Evolutionary conservation across 2,329 filamentous ascomycete genomes (phyloP).

Genomic region (Cladophialophora immunda): DNA sequence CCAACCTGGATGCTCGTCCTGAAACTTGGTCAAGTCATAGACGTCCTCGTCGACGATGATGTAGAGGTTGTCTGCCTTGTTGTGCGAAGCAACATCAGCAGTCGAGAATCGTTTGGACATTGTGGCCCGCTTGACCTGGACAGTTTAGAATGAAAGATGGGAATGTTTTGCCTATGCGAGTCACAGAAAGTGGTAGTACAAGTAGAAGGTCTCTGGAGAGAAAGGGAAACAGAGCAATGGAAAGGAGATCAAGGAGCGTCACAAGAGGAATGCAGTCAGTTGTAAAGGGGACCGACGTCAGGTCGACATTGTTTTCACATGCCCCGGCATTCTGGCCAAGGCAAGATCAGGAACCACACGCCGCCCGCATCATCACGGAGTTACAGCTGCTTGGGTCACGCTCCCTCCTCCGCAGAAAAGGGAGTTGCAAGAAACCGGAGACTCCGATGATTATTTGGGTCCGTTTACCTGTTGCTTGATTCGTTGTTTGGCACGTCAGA

Average conservation of each 20-base stretch:
- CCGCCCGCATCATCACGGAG: neutral
- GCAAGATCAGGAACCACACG: neutral
- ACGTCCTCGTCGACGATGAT: constrained; percentile 94
- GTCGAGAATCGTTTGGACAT: constrained; percentile 91
- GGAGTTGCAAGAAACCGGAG: constrained; percentile 19
- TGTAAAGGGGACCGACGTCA: neutral
- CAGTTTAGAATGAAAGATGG: constrained; percentile 6
- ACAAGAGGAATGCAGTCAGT: neutral
- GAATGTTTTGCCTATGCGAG: neutral
- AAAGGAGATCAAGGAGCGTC: constrained; percentile 1
- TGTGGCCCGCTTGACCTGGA: constrained; percentile 41
- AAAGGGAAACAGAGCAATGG: neutral
- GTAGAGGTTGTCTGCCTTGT: constrained; percentile 84
- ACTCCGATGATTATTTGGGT: constrained; percentile 20
- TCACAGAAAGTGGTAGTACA: constrained; percentile 2
- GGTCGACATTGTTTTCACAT: constrained; percentile 20
- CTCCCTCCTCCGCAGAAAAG: constrained; percentile 19
- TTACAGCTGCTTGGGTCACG: constrained; percentile 17
- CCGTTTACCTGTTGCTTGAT: constrained; percentile 22
- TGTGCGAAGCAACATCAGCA: constrained; percentile 89
- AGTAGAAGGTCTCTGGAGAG: neutral
- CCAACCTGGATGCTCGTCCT: constrained; percentile 76
- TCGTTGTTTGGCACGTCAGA: constrained; percentile 29
- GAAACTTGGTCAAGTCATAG: constrained; percentile 90
- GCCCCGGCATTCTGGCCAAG: constrained; percentile 4